Base-by-base conservation (phyloP, 352 stramenopile species). In the Paralagenidium karlingii region DNA sequence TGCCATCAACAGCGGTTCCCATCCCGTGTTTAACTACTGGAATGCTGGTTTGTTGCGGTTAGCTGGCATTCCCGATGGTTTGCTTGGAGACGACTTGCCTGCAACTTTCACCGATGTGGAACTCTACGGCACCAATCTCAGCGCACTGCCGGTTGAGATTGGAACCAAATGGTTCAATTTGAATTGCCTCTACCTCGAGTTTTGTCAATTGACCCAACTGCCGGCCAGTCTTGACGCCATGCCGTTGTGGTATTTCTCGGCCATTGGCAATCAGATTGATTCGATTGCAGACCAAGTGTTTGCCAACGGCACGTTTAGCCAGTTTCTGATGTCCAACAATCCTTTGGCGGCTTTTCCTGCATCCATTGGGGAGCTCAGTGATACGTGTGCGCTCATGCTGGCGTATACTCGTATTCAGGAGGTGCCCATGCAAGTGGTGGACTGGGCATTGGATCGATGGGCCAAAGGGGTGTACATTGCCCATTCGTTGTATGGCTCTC, bases 81-180 rank as follows among this genome's bases (percentile, higher is more conserved):
- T 50, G n/a, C 16, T 24, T 5, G 36, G 34, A 3, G n/a, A 15
- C 0, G 20, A 34, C 16, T 45, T 50, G 12, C 34, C 43, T 3
- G 12, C 37, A 9, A 45, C 43, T 9, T 32, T 50, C 16, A 38
- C 34, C 19, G 34, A 45, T 15, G 18, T 46, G 10, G 26, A 45
- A 37, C 29, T 50, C 26, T 45, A 21, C 20, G 25, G 15, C 43
- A 45, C 34, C 5, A 24, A 50, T 16, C 16, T 40, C 15, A 45
- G 24, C 7, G 29, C 20, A 10, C 22, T 50, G 11, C 36, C 43
- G 8, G 36, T 32, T 7, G 37, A 50, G 11, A 24, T 50, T 3
- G 11, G 46, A n/a, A 7, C 13, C 12, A 46, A 46, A 24, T 50
- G 43, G 43, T n/a, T n/a, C n/a, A n/a, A n/a, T n/a, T n/a, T n/a